Evolutionary conservation across 2,329 filamentous ascomycete genomes (phyloP), one percentile per base, ranked within the genome.

Genomic region (Penicillium sp.): DNA sequence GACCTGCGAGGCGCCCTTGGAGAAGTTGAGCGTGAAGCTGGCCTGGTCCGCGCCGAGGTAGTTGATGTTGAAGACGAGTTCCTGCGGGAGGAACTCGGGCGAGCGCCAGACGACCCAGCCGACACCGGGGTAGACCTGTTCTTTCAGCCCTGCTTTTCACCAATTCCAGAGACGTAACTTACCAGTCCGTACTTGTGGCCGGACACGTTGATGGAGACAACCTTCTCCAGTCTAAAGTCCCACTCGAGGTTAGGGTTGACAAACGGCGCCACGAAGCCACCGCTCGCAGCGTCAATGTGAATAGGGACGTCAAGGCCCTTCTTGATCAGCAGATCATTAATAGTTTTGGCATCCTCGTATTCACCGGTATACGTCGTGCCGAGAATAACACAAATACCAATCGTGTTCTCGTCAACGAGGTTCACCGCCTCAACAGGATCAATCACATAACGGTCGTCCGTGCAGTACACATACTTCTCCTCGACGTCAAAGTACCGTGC

Each of bases 21-120:
- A 95, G 80, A 97, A 97, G 81, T 97, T 97, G 59, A 97, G 85
- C 0, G 93, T 97, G 77, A 97, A 97, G 3, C 91, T 96, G 2
- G 91, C 88, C 72, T 97, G 93, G 69, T 97, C 91, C 11, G 93
- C 92, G 50, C 93, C 93, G 5, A 97, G 87, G 77, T 97, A 97
- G 82, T 97, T 97, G 83, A 97, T 97, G 81, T 96, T 97, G 84
- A 97, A 97, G 66, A 97, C 91, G 21, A 97, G 86, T 68, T 97
- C 92, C 69, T 93, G 82, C 7, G 93, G 93, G 2, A 96, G 82
- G 74, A 81, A 94, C 71, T 94, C 87, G 51, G 90, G 83, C 40
- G 85, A 83, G 48, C 92, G 85, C 91, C 92, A 97, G 63, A 97
- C 80, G 11, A 93, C 86, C 93, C 93, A 97, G 58, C 93, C 93